A percentile compares a stretch with the other conserved stretches of the same genome.
phyloP scores from a whole-genome alignment of 352 stramenopile genomes.

The Globisporangium paddicum region DNA sequence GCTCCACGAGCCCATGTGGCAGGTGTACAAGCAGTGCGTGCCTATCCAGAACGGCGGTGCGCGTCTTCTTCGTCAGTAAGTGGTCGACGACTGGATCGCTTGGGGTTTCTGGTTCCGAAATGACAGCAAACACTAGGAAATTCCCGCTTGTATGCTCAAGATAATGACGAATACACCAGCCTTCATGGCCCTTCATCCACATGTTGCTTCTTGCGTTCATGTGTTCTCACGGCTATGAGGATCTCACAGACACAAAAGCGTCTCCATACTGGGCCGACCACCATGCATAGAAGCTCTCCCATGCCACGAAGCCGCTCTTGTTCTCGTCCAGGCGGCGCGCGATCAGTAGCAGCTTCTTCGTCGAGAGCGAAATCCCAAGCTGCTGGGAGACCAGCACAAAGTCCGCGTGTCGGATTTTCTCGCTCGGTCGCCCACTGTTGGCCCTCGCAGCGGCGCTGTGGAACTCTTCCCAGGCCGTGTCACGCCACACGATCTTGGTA shows the following conservation, averaged over 20 bases:
- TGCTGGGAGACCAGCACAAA: slow-evolving; percentile 41
- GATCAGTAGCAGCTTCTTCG: slow-evolving; percentile 42
- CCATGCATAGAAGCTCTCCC: slow-evolving; percentile 64
- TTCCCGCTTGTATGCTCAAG: background rate
- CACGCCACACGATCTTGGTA: slow-evolving; percentile 54
- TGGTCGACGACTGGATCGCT: background rate
- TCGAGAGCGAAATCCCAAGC: slow-evolving; percentile 29
- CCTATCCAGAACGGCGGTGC: slow-evolving; percentile 3
- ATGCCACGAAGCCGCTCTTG: slow-evolving; percentile 51
- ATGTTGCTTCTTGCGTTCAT: background rate
- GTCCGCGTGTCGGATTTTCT: slow-evolving; percentile 32
- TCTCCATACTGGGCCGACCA: slow-evolving; percentile 44
- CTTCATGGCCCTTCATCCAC: background rate
- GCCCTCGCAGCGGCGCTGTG: slow-evolving; percentile 19
- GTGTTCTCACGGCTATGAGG: background rate
- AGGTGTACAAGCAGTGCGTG: slow-evolving; percentile 23
- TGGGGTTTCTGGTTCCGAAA: background rate
- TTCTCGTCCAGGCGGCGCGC: slow-evolving; percentile 40
- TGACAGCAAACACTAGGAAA: background rate
- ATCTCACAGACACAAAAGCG: background rate
- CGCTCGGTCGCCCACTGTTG: slow-evolving; percentile 12
- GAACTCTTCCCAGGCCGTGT: slow-evolving; percentile 54
- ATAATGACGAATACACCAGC: background rate
- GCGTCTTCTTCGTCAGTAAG: slow-evolving; percentile 4
- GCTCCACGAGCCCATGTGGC: slow-evolving; percentile 17